Conservation (phyloP, 192 early-diverging fungal species). For the Martensiomyces pterosporus region DNA sequence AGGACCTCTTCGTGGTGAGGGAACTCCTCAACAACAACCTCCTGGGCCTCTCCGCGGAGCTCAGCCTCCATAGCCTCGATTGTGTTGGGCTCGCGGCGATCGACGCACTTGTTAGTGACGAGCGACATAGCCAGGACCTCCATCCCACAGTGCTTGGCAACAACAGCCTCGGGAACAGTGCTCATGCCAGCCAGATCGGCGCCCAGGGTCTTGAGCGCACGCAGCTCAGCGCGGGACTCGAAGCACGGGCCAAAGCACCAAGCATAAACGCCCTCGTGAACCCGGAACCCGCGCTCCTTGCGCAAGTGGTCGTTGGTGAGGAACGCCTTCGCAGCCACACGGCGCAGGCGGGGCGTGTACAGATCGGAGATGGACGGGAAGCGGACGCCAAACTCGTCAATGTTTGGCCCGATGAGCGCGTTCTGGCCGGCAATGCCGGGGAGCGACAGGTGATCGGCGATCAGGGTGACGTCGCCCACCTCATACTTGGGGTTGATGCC, state of each 20-base stretch:
- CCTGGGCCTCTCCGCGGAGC: constrained; percentile 24
- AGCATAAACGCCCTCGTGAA: constrained; percentile 82
- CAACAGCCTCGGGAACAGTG: constrained; percentile 83
- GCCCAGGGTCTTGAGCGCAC: constrained; percentile 64
- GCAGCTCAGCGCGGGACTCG: constrained; percentile 83
- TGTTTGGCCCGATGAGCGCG: constrained; percentile 84
- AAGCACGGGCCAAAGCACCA: constrained; percentile 85
- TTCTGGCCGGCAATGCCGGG: constrained; percentile 72
- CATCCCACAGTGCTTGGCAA: constrained; percentile 83
- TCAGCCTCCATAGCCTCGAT: constrained; percentile 34
- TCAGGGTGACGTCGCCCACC: constrained; percentile 80
- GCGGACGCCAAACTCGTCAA: constrained; percentile 75
- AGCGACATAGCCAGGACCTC: constrained; percentile 77
- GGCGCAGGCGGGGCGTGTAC: constrained; percentile 78
- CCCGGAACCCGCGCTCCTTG: constrained; percentile 34
- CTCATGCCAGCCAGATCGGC: constrained; percentile 93
- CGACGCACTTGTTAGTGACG: constrained; percentile 73
- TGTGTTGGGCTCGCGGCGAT: constrained; percentile 31
- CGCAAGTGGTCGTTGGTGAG: constrained; percentile 31
- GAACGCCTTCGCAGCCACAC: constrained; percentile 43
- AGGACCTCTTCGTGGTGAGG: constrained; percentile 48
- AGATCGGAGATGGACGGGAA: constrained; percentile 86
- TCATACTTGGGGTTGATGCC: constrained; percentile 74
- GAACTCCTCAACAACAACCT: constrained; percentile 22
- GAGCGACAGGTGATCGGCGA: constrained; percentile 76